Evolutionary conservation across 805 yeast genomes (phyloP).

Genomic region (Brettanomyces sp.): DNA sequence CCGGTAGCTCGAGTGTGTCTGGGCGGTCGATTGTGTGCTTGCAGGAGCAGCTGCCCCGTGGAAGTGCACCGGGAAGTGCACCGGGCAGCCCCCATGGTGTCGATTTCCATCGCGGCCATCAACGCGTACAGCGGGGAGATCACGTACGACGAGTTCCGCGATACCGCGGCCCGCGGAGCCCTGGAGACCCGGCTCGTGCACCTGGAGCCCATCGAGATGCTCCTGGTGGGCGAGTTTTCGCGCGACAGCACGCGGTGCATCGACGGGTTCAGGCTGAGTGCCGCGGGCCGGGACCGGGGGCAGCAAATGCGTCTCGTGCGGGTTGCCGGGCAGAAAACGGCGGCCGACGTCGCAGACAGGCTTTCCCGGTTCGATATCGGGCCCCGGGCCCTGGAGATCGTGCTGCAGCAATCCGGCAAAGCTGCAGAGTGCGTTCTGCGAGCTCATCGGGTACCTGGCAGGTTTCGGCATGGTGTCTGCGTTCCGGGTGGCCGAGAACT

Average conservation of each 20-base stretch:
- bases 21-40: constrained; percentile 41
- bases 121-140: constrained; percentile 72
- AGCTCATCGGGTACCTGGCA: constrained; percentile 43
- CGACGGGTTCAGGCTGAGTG: neutral
- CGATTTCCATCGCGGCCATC: constrained; percentile 46
- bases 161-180: constrained; percentile 45
- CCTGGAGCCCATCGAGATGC: constrained; percentile 68
- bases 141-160: constrained; percentile 61
- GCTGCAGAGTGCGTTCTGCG: constrained; percentile 25
- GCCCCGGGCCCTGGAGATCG: constrained; percentile 8
- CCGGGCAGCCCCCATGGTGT: no score
- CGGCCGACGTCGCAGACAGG: constrained; percentile 5
- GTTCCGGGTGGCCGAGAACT: constrained; percentile 43
- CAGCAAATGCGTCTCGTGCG: no score
- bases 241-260: constrained; percentile 23
- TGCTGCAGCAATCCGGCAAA: constrained; percentile 9
- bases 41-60: constrained; percentile 15
- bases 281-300: neutral
- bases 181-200: constrained; percentile 68
- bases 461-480: constrained; percentile 57
- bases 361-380: constrained; percentile 5
- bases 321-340: neutral
- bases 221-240: constrained; percentile 35
- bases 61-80: no score
- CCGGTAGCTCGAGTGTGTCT: constrained; percentile 14